Conservation (phyloP, 164 flowering plant genomes). For the Litsea cubeba region DNA sequence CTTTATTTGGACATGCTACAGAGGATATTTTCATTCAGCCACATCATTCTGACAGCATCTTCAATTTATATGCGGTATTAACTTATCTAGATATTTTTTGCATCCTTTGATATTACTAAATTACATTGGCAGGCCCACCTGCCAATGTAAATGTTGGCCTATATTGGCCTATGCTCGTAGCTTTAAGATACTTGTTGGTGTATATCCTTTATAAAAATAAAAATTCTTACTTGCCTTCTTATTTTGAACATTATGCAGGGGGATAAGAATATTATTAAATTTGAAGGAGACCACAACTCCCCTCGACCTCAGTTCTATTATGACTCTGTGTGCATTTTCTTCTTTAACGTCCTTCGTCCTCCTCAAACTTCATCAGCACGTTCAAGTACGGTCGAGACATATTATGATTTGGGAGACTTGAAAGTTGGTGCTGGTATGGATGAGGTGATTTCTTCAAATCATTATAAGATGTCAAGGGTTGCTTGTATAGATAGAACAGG, state of each 20-base stretch:
- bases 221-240: background rate
- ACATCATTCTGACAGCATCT: conserved; percentile 83
- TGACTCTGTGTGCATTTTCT: conserved; percentile 92
- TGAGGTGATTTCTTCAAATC: conserved; percentile 46
- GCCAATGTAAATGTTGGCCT: background rate
- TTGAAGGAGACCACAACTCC: conserved; percentile 97
- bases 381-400: conserved; percentile 55
- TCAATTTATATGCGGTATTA: conserved; percentile 69
- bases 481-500: too few species aligned
- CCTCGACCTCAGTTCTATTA: conserved; percentile 86
- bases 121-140: background rate
- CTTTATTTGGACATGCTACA: conserved; percentile 85
- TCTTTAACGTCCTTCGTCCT: conserved; percentile 82
- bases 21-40: conserved; percentile 81
- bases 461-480: background rate
- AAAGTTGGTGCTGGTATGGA: conserved; percentile 57
- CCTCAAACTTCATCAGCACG: conserved; percentile 56
- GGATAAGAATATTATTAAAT: conserved; percentile 82
- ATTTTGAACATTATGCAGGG: conserved; percentile 50
- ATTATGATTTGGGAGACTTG: conserved; percentile 64
- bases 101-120: background rate
- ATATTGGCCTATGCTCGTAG: background rate
- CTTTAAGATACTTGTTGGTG: background rate
- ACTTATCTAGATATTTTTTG: background rate
- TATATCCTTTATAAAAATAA: background rate